phyloP scores from a whole-genome alignment of 495 filamentous ascomycete genomes.

The Hypoxylon crocopeplum region DNA sequence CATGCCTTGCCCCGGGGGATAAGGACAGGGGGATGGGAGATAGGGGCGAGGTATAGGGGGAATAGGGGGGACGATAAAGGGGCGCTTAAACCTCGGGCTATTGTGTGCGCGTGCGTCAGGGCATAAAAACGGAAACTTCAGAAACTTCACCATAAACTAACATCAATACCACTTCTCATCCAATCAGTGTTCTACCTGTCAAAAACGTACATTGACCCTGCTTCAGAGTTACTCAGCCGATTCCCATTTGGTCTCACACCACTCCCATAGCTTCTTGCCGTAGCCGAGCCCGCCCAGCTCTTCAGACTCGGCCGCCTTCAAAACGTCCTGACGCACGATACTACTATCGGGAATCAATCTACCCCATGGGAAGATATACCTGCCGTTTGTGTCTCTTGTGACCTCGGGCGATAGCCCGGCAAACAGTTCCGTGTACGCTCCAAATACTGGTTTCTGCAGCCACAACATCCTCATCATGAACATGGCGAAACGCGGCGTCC shows the following conservation, averaged over 20 bases:
- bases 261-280: constrained; percentile 42
- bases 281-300: constrained; percentile 34
- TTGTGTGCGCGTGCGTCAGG: no score
- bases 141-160: no score
- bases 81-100: no score
- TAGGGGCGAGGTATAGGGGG: no score
- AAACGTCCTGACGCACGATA: constrained; percentile 35
- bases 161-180: no score
- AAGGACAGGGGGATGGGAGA: no score
- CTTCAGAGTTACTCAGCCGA: not conserved
- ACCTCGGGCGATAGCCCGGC: constrained; percentile 51
- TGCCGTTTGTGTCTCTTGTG: constrained; percentile 29
- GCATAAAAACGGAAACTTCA: no score
- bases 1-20: no score
- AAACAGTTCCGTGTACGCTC: constrained; percentile 55
- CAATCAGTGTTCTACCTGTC: no score
- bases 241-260: constrained; percentile 44
- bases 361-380: constrained; percentile 32
- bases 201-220: no score
- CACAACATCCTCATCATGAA: constrained; percentile 29
- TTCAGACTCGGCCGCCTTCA: constrained; percentile 44
- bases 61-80: no score
- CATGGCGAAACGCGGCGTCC: constrained; percentile 10
- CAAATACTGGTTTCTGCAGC: constrained; percentile 44
- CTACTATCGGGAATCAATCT: constrained; percentile 22